Base-by-base conservation (phyloP, 441 rosid species). In the Adansonia madagascariensis region DNA sequence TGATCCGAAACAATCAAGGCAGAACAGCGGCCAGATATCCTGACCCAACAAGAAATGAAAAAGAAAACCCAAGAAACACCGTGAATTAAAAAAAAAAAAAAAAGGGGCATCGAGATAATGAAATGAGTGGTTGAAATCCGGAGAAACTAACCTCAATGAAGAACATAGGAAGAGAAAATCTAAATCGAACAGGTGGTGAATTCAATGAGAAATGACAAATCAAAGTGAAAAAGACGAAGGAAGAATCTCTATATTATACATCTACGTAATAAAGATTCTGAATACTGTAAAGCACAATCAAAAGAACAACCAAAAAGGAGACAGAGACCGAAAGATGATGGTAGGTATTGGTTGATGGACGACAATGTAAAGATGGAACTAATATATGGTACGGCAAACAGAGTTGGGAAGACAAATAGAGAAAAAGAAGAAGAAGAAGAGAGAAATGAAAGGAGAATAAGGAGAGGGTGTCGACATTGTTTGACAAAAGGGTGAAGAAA, bases 401-500 rank as follows among this genome's bases (percentile, higher is more conserved):
- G 31, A 18, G 50, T 35, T 6, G 0, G 46, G 43, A 17, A 43
- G 73, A 27, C 35, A 27, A 27, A 27, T 2, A 27, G 35, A 27
- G 35, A 27, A 27, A 27, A 27, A 27, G 35, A 27, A 27, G 35
- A 27, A 27, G 35, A 27, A 10, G 14, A 56, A 12, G 15, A 8
- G 70, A 24, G 69, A 1, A 22, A 0, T 43, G 17, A n/a, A 55
- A 61, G 7, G 43, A 9, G 44, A 46, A 79, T 4, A 15, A 44
- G 27, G 68, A 68, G 79, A 77, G 72, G 22, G 79, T 85, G 88
- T 85, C 88, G 88, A 83, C 88, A 85, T 81, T 12, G 77, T 72
- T 63, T 31, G 74, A 73, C 75, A 71, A 63, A 52, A 35, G 18
- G 67, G 56, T 7, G n/a, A 64, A 66, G 69, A 5, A 22, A 24